Base-by-base conservation (phyloP, 164 flowering plant species). In the Magnolia officinalis region DNA sequence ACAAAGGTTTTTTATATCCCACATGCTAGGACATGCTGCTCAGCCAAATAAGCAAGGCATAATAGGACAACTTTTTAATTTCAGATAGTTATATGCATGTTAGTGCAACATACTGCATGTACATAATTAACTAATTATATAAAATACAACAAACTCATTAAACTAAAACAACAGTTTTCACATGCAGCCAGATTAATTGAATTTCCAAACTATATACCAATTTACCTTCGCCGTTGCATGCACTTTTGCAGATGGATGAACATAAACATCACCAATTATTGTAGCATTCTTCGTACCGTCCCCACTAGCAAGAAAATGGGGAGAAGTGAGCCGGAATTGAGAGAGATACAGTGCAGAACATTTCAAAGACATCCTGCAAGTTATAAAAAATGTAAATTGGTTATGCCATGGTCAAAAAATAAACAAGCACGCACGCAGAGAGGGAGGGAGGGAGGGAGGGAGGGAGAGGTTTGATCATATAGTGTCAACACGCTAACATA, bases 221-320 rank as follows among this genome's bases (percentile, higher is more conserved):
- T 21, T 14, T 78, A 93, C 99, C 98, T 96, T 96, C 5, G 99
- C 98, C 68, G 91, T 89, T 77, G 96, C 93, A 82, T 96, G 98
- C 16, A 96, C 90, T 89, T 96, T 96, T 77, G 99, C 99, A 5
- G 98, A 94, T 75, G 99, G 99, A 83, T 96, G 99, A 74, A 95
- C 78, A 78, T 79, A 96, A 72, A 93, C 98, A 85, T 93, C 94
- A 67, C 98, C 98, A 23, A 77, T 73, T 29, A 94, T 87, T 6
- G 90, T 86, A 21, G 98, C 93, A 80, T 82, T 85, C 74, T 83
- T 92, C 65, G 84, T 81, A 59, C 98, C 97, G 84, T 96, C 93
- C 21, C 98, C 98, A 76, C 82, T 81, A 21, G 96, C 95, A 84
- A 96, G 83, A 83, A 94, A 88, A 83, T 92, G 82, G 21, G 97